Percentiles rank a stretch among this genome's conserved stretches.
These are phyloP conservation scores for Eimeria zaria DNA, from an alignment of 169 alveolate species.

Conservation along the genomic window DNA sequence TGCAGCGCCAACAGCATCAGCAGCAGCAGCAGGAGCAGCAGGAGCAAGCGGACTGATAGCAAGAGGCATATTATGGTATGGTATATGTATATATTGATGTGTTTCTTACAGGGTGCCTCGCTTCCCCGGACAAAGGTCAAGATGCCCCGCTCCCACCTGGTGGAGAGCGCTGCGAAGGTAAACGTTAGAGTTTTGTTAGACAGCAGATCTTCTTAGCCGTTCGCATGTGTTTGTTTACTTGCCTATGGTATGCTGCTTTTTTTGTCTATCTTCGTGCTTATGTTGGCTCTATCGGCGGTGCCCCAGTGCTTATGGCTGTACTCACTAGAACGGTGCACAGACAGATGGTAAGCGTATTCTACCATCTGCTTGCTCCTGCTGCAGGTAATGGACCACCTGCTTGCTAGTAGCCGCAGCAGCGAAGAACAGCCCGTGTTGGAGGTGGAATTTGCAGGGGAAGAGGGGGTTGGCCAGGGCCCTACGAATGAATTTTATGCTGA, in stretches of 20 bases:
- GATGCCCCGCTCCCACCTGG: slow-evolving; percentile 65
- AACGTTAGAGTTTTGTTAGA: background rate
- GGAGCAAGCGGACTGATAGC: background rate
- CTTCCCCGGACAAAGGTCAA: slow-evolving; percentile 78
- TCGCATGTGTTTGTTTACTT: background rate
- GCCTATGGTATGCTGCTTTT: too few relatives aligned
- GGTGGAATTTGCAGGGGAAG: slow-evolving; percentile 85
- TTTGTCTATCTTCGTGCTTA: background rate
- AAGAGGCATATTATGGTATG: background rate
- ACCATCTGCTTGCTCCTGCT: background rate
- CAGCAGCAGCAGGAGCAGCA: background rate
- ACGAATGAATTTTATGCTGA: slow-evolving; percentile 85
- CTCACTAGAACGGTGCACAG: background rate
- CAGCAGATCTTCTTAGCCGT: background rate
- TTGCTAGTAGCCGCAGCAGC: slow-evolving; percentile 47
- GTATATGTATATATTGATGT: too few relatives aligned
- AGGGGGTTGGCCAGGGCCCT: slow-evolving; percentile 87
- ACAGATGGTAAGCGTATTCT: background rate
- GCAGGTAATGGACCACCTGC: slow-evolving; percentile 83
- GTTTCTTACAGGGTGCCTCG: slow-evolving; percentile 25
- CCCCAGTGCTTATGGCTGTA: background rate
- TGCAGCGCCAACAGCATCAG: background rate
- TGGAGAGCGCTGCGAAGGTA: slow-evolving; percentile 83
- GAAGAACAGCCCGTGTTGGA: slow-evolving; percentile 84
- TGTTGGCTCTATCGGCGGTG: background rate